Evolutionary conservation across 1,139 yeast genomes (phyloP), one percentile per base, ranked within the genome.

Genomic region (Insectozyma bohioensis): DNA sequence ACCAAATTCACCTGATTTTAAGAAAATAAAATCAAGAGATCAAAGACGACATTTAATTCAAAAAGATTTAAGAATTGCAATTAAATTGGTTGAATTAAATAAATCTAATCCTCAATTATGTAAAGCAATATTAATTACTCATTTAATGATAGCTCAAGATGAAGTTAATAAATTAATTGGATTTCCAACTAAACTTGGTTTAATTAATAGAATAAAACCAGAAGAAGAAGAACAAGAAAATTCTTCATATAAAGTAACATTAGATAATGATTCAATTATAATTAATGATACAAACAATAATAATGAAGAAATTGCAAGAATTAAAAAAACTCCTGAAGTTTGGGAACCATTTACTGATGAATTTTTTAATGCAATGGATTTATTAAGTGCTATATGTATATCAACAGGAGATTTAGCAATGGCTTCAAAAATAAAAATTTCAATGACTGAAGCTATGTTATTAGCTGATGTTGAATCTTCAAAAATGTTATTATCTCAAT

Each of bases 321-420:
- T 61, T 12, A 45, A 52, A 12, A 59, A 61, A 34, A 58, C 60
- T 26, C 67, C 67, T n/a, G 70, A 67, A 35, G 75, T 77, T 2
- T 78, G 85, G 85, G 76, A 72, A 42, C 88, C 90, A 3, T 85
- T 82, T 48, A 63, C 80, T 20, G 87, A 82, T 42, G 95, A 85
- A 51, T 72, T 80, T 42, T 81, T 85, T 57, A 78, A 78, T 39
- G 83, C 85, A 2, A 67, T 87, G 61, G 92, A 85, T 46, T 51
- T 85, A 39, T 71, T 79, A 41, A 75, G 82, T 6, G 86, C 88
- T 2, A 67, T 80, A 23, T 80, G 85, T 43, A 56, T 84, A 12
- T 69, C 84, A 2, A 67, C 79, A 5, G 87, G 88, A 7, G 90
- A 84, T 50, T 61, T 79, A 34, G 64, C 74, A 14, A 63, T 75